Conservation (phyloP, 345 rosid genomes). For the Linum usitatissimum region DNA sequence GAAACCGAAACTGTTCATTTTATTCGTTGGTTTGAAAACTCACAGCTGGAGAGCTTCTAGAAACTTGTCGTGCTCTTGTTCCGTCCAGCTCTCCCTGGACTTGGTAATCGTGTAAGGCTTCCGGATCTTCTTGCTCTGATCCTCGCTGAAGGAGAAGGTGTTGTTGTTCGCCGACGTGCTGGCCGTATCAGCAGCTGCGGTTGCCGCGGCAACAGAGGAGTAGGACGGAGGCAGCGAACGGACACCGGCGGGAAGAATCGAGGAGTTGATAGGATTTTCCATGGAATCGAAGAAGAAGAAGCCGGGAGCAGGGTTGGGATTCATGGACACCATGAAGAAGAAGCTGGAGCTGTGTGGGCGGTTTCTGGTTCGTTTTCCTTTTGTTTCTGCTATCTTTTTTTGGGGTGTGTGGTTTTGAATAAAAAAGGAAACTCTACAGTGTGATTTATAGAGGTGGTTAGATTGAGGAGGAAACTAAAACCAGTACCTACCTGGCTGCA, state of each 20-base stretch:
- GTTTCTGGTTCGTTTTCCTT: neutral
- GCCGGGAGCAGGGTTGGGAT: slow-evolving; percentile 41
- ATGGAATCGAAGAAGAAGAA: slow-evolving; percentile 53
- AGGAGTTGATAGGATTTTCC: slow-evolving; percentile 16
- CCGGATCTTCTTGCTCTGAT: slow-evolving; percentile 58
- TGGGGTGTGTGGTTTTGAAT: neutral
- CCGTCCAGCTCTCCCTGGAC: slow-evolving; percentile 96
- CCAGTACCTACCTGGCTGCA: slow-evolving; percentile 6
- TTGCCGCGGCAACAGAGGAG: neutral
- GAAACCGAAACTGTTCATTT: too few relatives aligned
- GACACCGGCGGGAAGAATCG: slow-evolving; percentile 26
- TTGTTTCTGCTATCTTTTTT: too few relatives aligned
- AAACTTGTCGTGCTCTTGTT: slow-evolving; percentile 88
- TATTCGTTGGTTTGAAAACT: slow-evolving; percentile 10
- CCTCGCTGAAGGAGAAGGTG: slow-evolving; percentile 35
- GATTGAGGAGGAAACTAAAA: slow-evolving; percentile 4
- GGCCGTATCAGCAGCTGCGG: slow-evolving; percentile 7
- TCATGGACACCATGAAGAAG: slow-evolving; percentile 60
- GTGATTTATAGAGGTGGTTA: slow-evolving; percentile 6
- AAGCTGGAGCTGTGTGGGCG: neutral
- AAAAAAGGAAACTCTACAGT: neutral
- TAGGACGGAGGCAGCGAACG: slow-evolving; percentile 19
- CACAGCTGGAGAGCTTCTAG: slow-evolving; percentile 91
- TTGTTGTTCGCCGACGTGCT: slow-evolving; percentile 8
- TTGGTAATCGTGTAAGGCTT: slow-evolving; percentile 90